These are phyloP conservation scores for Limonium bicolor DNA, from an alignment of 148 eudicot species.

Conservation along the genomic window DNA sequence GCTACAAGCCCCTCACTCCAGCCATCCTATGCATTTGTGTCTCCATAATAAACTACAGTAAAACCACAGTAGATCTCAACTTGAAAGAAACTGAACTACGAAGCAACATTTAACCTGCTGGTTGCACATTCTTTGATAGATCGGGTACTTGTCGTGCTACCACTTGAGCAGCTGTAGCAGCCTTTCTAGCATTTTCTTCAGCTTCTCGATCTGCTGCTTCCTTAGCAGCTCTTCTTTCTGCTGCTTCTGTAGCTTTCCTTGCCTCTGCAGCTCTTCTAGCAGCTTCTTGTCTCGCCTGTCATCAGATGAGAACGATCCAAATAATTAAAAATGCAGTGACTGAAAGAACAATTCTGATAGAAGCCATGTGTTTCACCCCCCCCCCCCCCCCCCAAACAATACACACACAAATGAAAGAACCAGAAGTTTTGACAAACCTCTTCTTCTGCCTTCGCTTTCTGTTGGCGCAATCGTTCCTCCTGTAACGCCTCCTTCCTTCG, in stretches of 20 bases:
- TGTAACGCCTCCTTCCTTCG: slow-evolving; percentile 61
- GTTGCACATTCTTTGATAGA: slow-evolving; percentile 15
- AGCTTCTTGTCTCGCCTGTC: slow-evolving; percentile 56
- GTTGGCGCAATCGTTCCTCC: slow-evolving; percentile 58
- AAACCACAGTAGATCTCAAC: too few relatives aligned
- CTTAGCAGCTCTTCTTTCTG: slow-evolving; percentile 52
- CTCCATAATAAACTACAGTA: too few relatives aligned
- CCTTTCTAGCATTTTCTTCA: slow-evolving; percentile 16
- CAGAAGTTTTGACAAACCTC: slow-evolving; percentile 28
- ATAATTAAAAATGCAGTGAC: too few relatives aligned
- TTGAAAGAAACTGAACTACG: too few relatives aligned
- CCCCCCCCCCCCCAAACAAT: background rate
- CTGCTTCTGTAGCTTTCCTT: slow-evolving; percentile 45
- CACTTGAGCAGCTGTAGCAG: slow-evolving; percentile 15
- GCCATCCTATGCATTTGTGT: too few relatives aligned
- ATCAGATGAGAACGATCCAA: too few relatives aligned
- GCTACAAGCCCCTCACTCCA: too few relatives aligned
- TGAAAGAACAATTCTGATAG: too few relatives aligned
- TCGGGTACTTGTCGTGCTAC: slow-evolving; percentile 11
- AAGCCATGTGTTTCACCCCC: too few relatives aligned
- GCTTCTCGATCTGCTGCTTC: slow-evolving; percentile 47
- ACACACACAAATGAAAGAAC: background rate
- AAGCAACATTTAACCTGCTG: too few relatives aligned
- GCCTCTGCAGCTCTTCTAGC: slow-evolving; percentile 51
- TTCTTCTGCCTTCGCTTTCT: slow-evolving; percentile 54